These are phyloP conservation scores for Termitomyces sp. DNA, from an alignment of 768 basidiomycete genomes.

Conservation along the genomic window DNA sequence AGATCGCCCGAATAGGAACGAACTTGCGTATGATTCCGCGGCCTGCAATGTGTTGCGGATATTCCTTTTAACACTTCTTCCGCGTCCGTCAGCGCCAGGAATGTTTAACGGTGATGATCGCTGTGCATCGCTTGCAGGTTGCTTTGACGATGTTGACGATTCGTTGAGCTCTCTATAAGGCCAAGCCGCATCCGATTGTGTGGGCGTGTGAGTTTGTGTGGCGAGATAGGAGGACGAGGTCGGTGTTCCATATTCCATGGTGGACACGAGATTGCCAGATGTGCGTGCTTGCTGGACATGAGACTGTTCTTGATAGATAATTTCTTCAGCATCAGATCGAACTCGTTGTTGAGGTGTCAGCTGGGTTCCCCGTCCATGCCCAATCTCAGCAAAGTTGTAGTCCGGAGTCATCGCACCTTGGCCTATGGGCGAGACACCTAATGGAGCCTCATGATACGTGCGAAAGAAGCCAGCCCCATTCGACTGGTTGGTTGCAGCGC, in stretches of 20 bases:
- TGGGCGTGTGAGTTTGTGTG: background rate
- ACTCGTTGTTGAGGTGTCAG: constrained; percentile 12
- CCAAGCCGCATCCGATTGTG: constrained; percentile 28
- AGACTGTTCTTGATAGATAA: constrained; percentile 9
- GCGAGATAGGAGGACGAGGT: background rate
- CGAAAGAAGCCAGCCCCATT: constrained; percentile 61
- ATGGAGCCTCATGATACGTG: constrained; percentile 45
- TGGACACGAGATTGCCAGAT: background rate
- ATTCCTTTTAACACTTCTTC: constrained; percentile 62
- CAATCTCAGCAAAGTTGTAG: constrained; percentile 73
- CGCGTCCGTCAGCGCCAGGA: constrained; percentile 42
- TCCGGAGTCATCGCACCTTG: constrained; percentile 68
- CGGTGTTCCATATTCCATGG: constrained; percentile 3
- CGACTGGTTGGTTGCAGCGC: constrained; percentile 50
- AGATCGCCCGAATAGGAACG: constrained; percentile 62
- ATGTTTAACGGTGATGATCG: constrained; percentile 28
- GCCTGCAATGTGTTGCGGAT: constrained; percentile 66
- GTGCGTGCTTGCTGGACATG: constrained; percentile 6
- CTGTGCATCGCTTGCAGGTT: constrained; percentile 37
- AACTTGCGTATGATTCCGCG: constrained; percentile 68
- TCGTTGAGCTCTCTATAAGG: constrained; percentile 44
- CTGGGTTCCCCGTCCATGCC: constrained; percentile 58
- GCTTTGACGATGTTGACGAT: constrained; percentile 27
- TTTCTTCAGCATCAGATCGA: constrained; percentile 8
- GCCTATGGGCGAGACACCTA: constrained; percentile 33